Conservation (phyloP, 352 stramenopile species). For the Pythium vanterpoolii region DNA sequence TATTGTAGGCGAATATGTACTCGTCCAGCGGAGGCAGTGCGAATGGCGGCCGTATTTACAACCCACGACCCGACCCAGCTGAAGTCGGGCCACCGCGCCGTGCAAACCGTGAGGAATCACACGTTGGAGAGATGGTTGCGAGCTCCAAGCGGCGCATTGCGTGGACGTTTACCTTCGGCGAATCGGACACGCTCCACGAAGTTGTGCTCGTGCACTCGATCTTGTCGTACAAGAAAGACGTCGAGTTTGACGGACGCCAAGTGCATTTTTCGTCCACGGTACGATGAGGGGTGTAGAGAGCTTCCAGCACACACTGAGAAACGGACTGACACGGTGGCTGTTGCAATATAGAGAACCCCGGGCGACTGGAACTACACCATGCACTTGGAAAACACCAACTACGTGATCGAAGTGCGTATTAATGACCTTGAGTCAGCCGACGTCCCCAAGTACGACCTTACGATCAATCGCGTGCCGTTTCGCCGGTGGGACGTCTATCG, state of each 20-base stretch:
- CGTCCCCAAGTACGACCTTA: constrained; percentile 85
- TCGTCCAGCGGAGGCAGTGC: constrained; percentile 39
- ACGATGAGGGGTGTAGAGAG: background rate
- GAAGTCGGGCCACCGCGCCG: constrained; percentile 71
- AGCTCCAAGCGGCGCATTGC: constrained; percentile 80
- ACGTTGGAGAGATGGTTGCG: constrained; percentile 80
- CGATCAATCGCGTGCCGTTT: constrained; percentile 77
- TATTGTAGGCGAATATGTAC: constrained; percentile 68
- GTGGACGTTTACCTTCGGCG: constrained; percentile 81
- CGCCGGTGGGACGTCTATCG: constrained; percentile 82
- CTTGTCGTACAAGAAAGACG: constrained; percentile 85
- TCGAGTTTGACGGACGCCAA: constrained; percentile 77
- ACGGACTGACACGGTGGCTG: background rate
- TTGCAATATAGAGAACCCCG: constrained; percentile 41
- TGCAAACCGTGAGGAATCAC: constrained; percentile 64
- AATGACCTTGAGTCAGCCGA: constrained; percentile 73
- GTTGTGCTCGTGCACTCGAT: constrained; percentile 79
- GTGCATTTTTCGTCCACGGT: constrained; percentile 83
- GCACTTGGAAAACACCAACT: constrained; percentile 71
- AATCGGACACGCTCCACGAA: constrained; percentile 67
- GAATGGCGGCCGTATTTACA: constrained; percentile 56
- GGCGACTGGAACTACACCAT: constrained; percentile 80
- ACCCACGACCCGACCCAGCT: constrained; percentile 58
- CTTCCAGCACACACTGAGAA: no score
- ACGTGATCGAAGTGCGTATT: constrained; percentile 81